Percentiles rank a stretch among this genome's conserved stretches.
Evolutionary conservation across 2,329 filamentous ascomycete genomes (phyloP).

Genomic region (Dissoconium aciculare): DNA sequence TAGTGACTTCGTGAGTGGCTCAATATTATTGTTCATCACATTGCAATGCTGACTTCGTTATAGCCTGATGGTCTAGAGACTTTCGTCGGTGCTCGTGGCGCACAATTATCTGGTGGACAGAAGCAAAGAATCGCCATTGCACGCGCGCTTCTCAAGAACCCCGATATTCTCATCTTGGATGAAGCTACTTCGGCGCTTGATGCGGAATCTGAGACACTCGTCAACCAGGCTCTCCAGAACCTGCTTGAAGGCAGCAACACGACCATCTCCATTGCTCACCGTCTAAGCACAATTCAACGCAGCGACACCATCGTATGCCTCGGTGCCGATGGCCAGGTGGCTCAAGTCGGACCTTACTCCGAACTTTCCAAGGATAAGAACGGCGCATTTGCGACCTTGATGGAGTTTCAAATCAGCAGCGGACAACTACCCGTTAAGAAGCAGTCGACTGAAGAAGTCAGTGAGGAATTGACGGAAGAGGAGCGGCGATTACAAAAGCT

Average conservation of each 20-base stretch:
- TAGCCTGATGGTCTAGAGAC: slow-evolving; percentile 86
- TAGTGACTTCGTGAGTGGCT: slow-evolving; percentile 58
- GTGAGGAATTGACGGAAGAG: slow-evolving; percentile 16
- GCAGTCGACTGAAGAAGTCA: not conserved
- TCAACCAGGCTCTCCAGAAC: slow-evolving; percentile 73
- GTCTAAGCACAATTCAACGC: slow-evolving; percentile 89
- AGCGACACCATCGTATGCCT: slow-evolving; percentile 91
- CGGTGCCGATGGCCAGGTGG: slow-evolving; percentile 70
- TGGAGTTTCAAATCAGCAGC: slow-evolving; percentile 98
- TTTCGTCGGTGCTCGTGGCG: slow-evolving; percentile 77
- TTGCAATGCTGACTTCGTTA: slow-evolving; percentile 4
- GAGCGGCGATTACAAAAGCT: slow-evolving; percentile 36
- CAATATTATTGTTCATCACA: slow-evolving; percentile 4
- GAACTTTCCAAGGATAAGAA: slow-evolving; percentile 56
- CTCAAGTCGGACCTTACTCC: slow-evolving; percentile 74
- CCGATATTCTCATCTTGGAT: slow-evolving; percentile 91
- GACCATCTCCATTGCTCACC: slow-evolving; percentile 93
- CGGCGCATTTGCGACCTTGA: slow-evolving; percentile 83
- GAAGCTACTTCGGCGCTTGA: slow-evolving; percentile 90
- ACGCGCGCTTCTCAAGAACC: slow-evolving; percentile 82
- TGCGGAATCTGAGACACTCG: slow-evolving; percentile 89
- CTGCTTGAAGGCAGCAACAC: slow-evolving; percentile 80
- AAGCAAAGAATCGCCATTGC: slow-evolving; percentile 98
- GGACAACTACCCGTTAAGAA: slow-evolving; percentile 38
- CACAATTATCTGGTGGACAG: slow-evolving; percentile 87